Conservation (phyloP, 2,329 filamentous ascomycete species). For the Mycocentrospora acerina region DNA sequence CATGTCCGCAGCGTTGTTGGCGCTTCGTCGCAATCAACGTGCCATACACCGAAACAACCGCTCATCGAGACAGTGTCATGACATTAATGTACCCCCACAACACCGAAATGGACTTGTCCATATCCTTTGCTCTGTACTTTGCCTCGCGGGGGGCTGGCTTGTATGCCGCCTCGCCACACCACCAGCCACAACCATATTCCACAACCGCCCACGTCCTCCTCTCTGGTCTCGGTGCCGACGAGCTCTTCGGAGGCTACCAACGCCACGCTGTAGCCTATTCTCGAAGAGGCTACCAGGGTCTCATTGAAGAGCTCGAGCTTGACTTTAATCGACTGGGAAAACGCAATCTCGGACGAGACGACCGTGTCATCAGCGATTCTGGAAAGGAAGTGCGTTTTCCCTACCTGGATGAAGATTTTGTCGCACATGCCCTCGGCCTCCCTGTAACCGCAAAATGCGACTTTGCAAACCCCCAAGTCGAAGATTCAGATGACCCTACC, state of each 20-base stretch:
- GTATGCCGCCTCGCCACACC: slow-evolving; percentile 33
- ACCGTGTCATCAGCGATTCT: slow-evolving; percentile 88
- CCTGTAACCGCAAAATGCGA: slow-evolving; percentile 87
- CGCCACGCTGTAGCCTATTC: slow-evolving; percentile 78
- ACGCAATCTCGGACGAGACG: slow-evolving; percentile 92
- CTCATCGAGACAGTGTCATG: slow-evolving; percentile 69
- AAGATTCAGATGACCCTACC: slow-evolving; percentile 21
- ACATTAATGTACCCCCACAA: slow-evolving; percentile 88
- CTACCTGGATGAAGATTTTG: slow-evolving; percentile 82
- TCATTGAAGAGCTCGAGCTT: slow-evolving; percentile 79
- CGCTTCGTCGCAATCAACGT: slow-evolving; percentile 85
- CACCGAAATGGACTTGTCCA: slow-evolving; percentile 98
- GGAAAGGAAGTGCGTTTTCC: slow-evolving; percentile 87
- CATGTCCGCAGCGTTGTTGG: slow-evolving; percentile 74
- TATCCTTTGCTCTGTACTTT: slow-evolving; percentile 92
- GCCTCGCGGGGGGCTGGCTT: slow-evolving; percentile 72
- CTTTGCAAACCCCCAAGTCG: slow-evolving; percentile 56
- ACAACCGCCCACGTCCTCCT: slow-evolving; percentile 80
- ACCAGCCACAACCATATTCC: slow-evolving; percentile 51
- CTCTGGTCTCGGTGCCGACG: slow-evolving; percentile 91
- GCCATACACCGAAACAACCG: slow-evolving; percentile 71
- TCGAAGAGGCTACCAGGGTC: slow-evolving; percentile 66
- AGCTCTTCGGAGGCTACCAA: slow-evolving; percentile 91
- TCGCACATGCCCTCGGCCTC: slow-evolving; percentile 73
- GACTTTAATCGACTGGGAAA: slow-evolving; percentile 85